Base-by-base conservation (phyloP, 495 filamentous ascomycete genomes). In the Aspergillus steynii region DNA sequence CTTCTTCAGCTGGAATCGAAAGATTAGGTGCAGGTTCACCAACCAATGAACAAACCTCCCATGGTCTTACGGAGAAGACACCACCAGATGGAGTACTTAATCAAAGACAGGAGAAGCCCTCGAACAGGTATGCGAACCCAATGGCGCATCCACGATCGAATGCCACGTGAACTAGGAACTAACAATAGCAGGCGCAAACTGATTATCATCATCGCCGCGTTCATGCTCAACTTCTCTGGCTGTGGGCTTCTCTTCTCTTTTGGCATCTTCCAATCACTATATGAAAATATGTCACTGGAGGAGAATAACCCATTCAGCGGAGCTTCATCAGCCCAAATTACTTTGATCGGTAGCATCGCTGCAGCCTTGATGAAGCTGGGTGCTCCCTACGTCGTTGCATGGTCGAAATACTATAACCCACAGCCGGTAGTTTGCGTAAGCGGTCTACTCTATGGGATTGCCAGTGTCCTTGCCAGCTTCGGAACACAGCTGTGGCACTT, bases 191-290 rank as follows among this genome's bases (percentile, higher is more conserved):
- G 20, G 20, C 20, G 20, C 20, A 20, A 20, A 20, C 20, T 20
- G 20, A 20, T 20, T 20, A 20, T 20, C 20, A 20, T 20, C 20
- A 20, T 20, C 20, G 20, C 20, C 20, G 20, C 0, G 20, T 20
- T 20, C 20, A 20, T 20, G 20, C 20, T 20, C 20, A 20, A 20
- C 20, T 20, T 0, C 20, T 20, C 20, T 20, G 20, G 20, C 48
- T 80, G 76, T 45, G 78, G 76, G 14, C 67, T 80, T 20, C 74
- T 75, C 56, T 82, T 82, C 56, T 66, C 76, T 9, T 81, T 78
- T 47, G 79, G 78, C 26, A 69, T 82, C 29, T 82, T 76, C 53
- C 76, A 82, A 69, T 75, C 72, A 7, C 71, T 81, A 0, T 82
- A 79, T 58, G 76, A 81, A 47, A 65, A 70, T 10, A 67, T 81